Evolutionary conservation across 352 stramenopile genomes (phyloP), one percentile per base, ranked within the genome.

Genomic region (Pythium utonaiense): DNA sequence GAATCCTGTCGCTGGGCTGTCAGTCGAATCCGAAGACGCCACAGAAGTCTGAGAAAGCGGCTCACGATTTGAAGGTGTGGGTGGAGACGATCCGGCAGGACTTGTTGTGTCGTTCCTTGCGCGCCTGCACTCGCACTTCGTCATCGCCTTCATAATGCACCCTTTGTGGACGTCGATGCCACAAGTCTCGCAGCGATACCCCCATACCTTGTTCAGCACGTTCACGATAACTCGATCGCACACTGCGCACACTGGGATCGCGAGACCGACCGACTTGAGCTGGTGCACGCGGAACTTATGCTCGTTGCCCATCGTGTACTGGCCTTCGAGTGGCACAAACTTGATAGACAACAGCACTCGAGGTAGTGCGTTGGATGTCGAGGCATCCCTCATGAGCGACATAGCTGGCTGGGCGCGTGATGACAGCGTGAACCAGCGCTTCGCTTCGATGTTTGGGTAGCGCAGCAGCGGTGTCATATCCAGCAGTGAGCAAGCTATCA

Each of bases 201-300:
- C 86, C 82, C 82, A 92, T n/a, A 75, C 54, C 24, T 70, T 77
- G 47, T 91, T 92, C 24, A 92, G 61, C 22, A 86, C 82, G 60
- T 91, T 93, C 67, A 95, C 76, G 38, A 95, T 95, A 6, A 91
- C 82, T 6, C 83, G 82, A 31, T 93, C 83, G 58, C 86, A 95
- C 19, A 89, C 79, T 30, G 70, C 75, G 36, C 86, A 95, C 56
- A 82, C 68, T 6, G 83, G 82, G 31, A 95, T 91, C n/a, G 77
- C 77, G 5, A 93, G 69, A 2, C 86, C 86, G 10, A 95, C 82
- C 3, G 83, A 92, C 65, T 93, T 93, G 6, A 95, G 79, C 52
- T 91, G 82, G 53, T 95, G 86, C 0, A 95, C 86, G 21, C 86
- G 82, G 40, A 95, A 95, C 47, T 91, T 92, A 73, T 95, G 86